Evolutionary conservation across 352 stramenopile genomes (phyloP).

Genomic region (Phytophthora citricola): DNA sequence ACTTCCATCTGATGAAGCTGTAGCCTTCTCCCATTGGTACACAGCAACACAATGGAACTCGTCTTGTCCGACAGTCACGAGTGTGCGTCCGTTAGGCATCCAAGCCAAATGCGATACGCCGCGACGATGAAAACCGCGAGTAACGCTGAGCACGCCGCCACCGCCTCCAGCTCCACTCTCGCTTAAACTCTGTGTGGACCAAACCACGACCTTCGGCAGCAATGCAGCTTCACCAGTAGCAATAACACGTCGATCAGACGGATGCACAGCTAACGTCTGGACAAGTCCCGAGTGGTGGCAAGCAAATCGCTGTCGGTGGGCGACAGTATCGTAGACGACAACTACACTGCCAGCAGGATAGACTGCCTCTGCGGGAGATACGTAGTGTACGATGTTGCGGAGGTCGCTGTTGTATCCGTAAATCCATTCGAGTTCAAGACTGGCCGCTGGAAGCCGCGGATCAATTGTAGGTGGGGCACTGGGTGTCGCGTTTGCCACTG

Average conservation of each 20-base stretch:
- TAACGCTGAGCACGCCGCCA: slow-evolving; percentile 55
- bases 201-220: slow-evolving; percentile 72
- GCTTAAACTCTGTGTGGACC: slow-evolving; percentile 51
- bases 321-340: slow-evolving; percentile 74
- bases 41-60: slow-evolving; percentile 74
- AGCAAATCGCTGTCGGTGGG: slow-evolving; percentile 74
- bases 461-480: slow-evolving; percentile 66
- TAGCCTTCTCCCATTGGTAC: slow-evolving; percentile 73
- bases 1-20: slow-evolving; percentile 1
- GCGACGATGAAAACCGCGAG: slow-evolving; percentile 72
- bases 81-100: slow-evolving; percentile 71
- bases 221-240: slow-evolving; percentile 67
- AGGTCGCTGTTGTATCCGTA: slow-evolving; percentile 84
- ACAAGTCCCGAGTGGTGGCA: slow-evolving; percentile 72
- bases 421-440: slow-evolving; percentile 79
- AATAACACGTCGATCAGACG: slow-evolving; percentile 51
- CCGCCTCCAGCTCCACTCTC: slow-evolving; percentile 36
- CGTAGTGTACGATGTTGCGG: slow-evolving; percentile 62
- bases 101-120: slow-evolving; percentile 76
- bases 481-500: slow-evolving; percentile 63
- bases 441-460: slow-evolving; percentile 55
- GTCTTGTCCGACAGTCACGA: slow-evolving; percentile 76
- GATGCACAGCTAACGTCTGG: slow-evolving; percentile 65
- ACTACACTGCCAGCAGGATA: slow-evolving; percentile 70
- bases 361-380: slow-evolving; percentile 65